A percentile compares a stretch with the other conserved stretches of the same genome.
phyloP scores from a whole-genome alignment of 78 protist genomes.

The Chrysochromulina parva region DNA sequence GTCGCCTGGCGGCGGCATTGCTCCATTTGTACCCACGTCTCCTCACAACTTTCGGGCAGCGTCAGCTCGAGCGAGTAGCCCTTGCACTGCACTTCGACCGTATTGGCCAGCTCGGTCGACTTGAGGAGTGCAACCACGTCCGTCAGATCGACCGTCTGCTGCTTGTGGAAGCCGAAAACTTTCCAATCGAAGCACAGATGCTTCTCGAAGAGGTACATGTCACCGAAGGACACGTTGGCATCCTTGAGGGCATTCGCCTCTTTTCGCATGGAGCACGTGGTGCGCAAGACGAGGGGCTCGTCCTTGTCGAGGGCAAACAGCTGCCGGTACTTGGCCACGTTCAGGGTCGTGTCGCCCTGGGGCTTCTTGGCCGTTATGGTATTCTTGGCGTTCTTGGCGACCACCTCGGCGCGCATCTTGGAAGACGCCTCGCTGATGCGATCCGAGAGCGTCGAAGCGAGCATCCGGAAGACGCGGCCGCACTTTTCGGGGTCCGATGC shows the following conservation, averaged over 20 bases:
- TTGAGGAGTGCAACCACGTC: background rate
- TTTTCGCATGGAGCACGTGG: background rate
- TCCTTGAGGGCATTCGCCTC: background rate
- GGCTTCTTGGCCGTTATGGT: too few relatives aligned
- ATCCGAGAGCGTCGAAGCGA: too few relatives aligned
- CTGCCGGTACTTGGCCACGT: too few relatives aligned
- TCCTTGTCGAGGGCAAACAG: too few relatives aligned
- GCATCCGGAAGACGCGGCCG: background rate
- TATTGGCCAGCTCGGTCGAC: background rate
- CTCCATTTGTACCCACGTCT: background rate
- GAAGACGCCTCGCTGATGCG: too few relatives aligned
- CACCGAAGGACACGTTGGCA: background rate
- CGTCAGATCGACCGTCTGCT: background rate
- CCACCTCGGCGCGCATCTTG: too few relatives aligned
- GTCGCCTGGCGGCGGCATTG: background rate
- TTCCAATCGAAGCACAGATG: constrained; percentile 6
- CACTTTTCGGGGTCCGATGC: background rate
- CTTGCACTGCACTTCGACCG: constrained; percentile 21
- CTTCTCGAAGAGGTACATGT: background rate
- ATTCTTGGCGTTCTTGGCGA: too few relatives aligned
- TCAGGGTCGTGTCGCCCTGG: too few relatives aligned
- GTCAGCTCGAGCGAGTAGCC: background rate
- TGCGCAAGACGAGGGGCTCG: too few relatives aligned
- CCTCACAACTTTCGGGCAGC: background rate
- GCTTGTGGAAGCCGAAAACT: constrained; percentile 1